Base-by-base conservation (phyloP, 2,329 filamentous ascomycete genomes). In the Xylaria sp. region DNA sequence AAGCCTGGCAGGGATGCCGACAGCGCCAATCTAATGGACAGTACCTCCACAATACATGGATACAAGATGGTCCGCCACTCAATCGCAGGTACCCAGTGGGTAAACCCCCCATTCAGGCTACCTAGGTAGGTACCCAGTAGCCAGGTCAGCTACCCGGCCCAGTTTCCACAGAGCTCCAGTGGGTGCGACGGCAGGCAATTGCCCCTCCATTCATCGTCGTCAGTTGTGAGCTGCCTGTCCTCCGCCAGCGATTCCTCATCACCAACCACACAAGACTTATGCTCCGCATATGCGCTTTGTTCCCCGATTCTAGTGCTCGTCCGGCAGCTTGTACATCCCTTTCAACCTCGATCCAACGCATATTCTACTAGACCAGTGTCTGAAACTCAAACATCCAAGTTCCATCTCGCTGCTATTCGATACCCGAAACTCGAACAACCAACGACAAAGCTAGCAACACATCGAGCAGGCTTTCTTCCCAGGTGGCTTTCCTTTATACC, bases 1-100 rank as follows among this genome's bases (percentile, higher is more conserved):
- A 66, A 52, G 53, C 47, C 31, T 47, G 44, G 31, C 62, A 61
- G 43, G 58, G 57, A 19, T 56, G 25, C 27, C 11, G 19, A 43
- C n/a, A n/a, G n/a, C n/a, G n/a, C n/a, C n/a, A n/a, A n/a, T n/a
- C n/a, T n/a, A n/a, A n/a, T n/a, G n/a, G n/a, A n/a, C n/a, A n/a
- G n/a, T n/a, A n/a, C n/a, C n/a, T n/a, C n/a, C n/a, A n/a, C n/a
- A n/a, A n/a, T n/a, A n/a, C n/a, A n/a, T n/a, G n/a, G 11, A 11
- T 8, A 40, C 19, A 31, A 27, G n/a, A n/a, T n/a, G n/a, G n/a
- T n/a, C n/a, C n/a, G n/a, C n/a, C n/a, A n/a, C n/a, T n/a, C n/a
- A n/a, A n/a, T n/a, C n/a, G n/a, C n/a, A n/a, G n/a, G n/a, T n/a
- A n/a, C n/a, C n/a, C n/a, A n/a, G n/a, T n/a, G n/a, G n/a, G n/a